A percentile compares a stretch with the other conserved stretches of the same genome.
Conservation (phyloP, 208 protist species). For the Acanthamoeba royreba region DNA sequence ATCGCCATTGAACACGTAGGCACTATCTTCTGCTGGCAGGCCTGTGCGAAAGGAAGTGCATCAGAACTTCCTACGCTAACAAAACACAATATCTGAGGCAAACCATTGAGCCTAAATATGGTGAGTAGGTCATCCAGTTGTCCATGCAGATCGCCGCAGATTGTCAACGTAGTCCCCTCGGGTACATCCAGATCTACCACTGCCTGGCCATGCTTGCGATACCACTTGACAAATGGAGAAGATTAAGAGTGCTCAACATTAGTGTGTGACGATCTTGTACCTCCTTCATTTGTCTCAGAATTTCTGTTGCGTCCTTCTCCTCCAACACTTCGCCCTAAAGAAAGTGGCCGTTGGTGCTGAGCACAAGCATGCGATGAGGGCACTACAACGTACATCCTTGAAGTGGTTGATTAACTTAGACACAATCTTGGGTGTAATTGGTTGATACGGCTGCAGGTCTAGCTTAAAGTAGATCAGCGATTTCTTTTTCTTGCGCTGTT, state of each 20-base stretch:
- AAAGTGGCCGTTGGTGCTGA: not conserved
- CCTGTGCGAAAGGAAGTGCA: not conserved
- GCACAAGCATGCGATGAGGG: not conserved
- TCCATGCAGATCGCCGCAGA: conserved; percentile 97
- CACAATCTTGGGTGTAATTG: conserved; percentile 4
- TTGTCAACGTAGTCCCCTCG: conserved; percentile 81
- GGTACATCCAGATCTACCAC: not conserved
- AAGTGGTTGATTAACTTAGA: conserved; percentile 27
- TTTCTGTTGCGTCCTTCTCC: not conserved
- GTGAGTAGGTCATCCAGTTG: conserved; percentile 96
- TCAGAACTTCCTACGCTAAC: not conserved
- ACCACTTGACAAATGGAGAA: too few relatives aligned
- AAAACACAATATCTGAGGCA: not conserved
- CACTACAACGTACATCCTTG: not conserved
- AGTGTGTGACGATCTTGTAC: not conserved
- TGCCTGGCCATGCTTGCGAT: not conserved
- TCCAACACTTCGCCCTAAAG: not conserved
- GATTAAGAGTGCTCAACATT: not conserved
- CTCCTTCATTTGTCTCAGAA: not conserved
- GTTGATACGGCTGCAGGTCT: not conserved
- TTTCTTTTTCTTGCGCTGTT: conserved; percentile 25
- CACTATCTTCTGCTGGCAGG: not conserved
- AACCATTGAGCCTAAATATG: conserved; percentile 88
- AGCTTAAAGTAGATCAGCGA: not conserved
- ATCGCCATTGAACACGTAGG: conserved; percentile 41